phyloP scores from a whole-genome alignment of 768 basidiomycete species.

The Holtermanniella nyarrowii region DNA sequence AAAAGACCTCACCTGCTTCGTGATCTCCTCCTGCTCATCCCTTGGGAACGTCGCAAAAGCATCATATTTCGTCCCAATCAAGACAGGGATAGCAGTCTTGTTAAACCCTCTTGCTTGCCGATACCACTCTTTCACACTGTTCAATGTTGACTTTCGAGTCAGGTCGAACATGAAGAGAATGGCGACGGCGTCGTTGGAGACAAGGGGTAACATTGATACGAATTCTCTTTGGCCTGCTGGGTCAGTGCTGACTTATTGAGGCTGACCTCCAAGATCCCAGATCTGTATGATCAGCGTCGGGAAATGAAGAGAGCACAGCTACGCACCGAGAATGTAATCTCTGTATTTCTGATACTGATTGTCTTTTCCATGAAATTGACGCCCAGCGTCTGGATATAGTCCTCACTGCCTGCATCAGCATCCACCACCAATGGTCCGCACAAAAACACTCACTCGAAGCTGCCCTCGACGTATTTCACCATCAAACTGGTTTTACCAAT shows the following conservation, averaged over 20 bases:
- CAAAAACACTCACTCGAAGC: conserved; percentile 54
- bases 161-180: conserved; percentile 99
- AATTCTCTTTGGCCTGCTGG: conserved; percentile 76
- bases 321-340: conserved; percentile 81
- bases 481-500: conserved; percentile 98
- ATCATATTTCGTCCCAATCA: conserved; percentile 98
- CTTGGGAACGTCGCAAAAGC: conserved; percentile 88
- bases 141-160: conserved; percentile 89
- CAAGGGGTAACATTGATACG: conserved; percentile 96
- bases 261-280: conserved; percentile 77
- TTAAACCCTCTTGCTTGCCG: conserved; percentile 97
- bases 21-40: conserved; percentile 99
- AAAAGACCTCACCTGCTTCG: conserved; percentile 63
- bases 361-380: conserved; percentile 99
- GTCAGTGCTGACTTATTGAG: conserved; percentile 5
- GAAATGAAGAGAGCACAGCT: not conserved
- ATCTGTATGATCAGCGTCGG: conserved; percentile 45
- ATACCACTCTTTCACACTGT: conserved; percentile 99
- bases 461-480: conserved; percentile 99
- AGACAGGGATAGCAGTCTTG: conserved; percentile 98
- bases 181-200: conserved; percentile 98
- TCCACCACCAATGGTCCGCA: not conserved
- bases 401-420: conserved; percentile 49
- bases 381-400: conserved; percentile 99
- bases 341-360: conserved; percentile 92